Base-by-base conservation (phyloP, 352 stramenopile genomes). In the Phytophthora pistaciae region DNA sequence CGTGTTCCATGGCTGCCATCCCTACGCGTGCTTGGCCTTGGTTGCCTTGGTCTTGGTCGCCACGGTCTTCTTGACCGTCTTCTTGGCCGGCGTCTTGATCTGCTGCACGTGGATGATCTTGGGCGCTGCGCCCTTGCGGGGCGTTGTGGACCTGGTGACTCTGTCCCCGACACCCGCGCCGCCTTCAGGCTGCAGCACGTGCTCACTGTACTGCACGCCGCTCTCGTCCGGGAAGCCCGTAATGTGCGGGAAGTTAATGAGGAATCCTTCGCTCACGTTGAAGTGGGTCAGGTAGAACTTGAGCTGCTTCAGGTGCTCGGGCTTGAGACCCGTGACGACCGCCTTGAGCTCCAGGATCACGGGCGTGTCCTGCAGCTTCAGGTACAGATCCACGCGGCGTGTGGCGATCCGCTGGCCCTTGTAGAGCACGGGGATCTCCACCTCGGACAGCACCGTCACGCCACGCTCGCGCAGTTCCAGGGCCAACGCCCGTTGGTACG, bases 241-340 rank as follows among this genome's bases (percentile, higher is more conserved):
- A 3, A 70, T 13, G 36, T 77, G 73, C 0, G 78, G 78, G 36
- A 85, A 85, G 60, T 85, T 85, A 60, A 85, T 80, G 55, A 85
- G 72, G 23, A 75, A 64, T n/a, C 78, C 78, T 9, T 78, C 67
- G 13, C 25, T 42, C 33, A 80, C 72, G 14, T 72, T 54, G 46
- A 80, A 84, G 48, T 78, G 57, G 20, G 55, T 70, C 70, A 84
- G 72, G 71, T 84, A 84, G 53, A 78, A 84, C 36, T 80, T 69
- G 25, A 84, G 77, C 49, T 84, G 77, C 48, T 71, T 75, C 21
- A 77, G 21, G 14, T 84, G 56, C 6, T 74, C 66, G 0, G 61
- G 20, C 31, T 60, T 68, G 38, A 82, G 67, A 0, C 36, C 58
- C 27, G 53, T 68, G 13, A n/a, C 44, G 25, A 84, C 67, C 0